These are phyloP conservation scores for Alternaria gaisen DNA, from an alignment of 2,329 filamentous ascomycete species.

Conservation along the genomic window DNA sequence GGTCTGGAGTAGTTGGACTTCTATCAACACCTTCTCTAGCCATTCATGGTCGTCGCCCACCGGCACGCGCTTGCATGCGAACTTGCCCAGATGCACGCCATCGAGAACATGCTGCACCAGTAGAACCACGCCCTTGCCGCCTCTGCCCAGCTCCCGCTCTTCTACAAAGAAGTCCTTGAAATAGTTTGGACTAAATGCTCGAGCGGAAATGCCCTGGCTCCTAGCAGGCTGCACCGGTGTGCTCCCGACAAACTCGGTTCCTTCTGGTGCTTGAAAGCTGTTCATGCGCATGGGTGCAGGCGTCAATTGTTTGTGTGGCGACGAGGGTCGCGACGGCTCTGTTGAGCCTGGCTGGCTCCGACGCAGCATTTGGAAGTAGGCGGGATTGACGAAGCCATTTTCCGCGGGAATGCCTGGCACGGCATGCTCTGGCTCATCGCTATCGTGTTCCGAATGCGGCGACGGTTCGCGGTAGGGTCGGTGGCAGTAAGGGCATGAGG, in stretches of 20 bases:
- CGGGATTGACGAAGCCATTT: slow-evolving; percentile 82
- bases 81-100: slow-evolving; percentile 85
- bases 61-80: slow-evolving; percentile 95
- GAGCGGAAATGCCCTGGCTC: slow-evolving; percentile 77
- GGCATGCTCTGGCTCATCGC: slow-evolving; percentile 45
- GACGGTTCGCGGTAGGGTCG: slow-evolving; percentile 68
- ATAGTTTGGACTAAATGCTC: slow-evolving; percentile 91
- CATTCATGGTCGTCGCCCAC: slow-evolving; percentile 92
- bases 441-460: slow-evolving; percentile 42
- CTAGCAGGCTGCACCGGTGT: slow-evolving; percentile 50
- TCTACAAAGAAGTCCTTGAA: slow-evolving; percentile 94
- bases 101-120: slow-evolving; percentile 94
- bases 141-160: slow-evolving; percentile 83
- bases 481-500: slow-evolving; percentile 91
- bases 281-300: slow-evolving; percentile 40
- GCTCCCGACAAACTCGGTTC: slow-evolving; percentile 60
- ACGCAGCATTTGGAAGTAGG: slow-evolving; percentile 94
- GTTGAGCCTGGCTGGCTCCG: slow-evolving; percentile 63
- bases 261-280: slow-evolving; percentile 55
- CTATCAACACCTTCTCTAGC: slow-evolving; percentile 92
- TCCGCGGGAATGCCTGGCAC: slow-evolving; percentile 45
- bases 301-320: slow-evolving; percentile 58
- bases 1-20: slow-evolving; percentile 91
- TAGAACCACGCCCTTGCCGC: slow-evolving; percentile 93
- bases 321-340: slow-evolving; percentile 57